Evolutionary conservation across 805 yeast genomes (phyloP).

Genomic region (Candida sithepensis): DNA sequence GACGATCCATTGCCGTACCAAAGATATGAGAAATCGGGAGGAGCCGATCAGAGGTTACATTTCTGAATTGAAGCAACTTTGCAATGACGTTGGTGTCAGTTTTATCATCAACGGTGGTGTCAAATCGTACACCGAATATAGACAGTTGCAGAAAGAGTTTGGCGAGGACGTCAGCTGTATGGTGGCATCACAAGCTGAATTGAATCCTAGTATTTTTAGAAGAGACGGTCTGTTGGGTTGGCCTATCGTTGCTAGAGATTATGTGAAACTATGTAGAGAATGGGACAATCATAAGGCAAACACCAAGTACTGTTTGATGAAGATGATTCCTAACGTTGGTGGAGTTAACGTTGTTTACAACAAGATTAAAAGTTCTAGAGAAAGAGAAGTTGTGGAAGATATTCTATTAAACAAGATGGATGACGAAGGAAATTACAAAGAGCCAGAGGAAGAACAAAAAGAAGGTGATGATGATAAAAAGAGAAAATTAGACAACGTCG

Average conservation of each 20-base stretch:
- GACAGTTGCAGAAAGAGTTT: constrained; percentile 45
- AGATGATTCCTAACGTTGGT: constrained; percentile 58
- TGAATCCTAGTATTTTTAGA: constrained; percentile 75
- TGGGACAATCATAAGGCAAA: constrained; percentile 66
- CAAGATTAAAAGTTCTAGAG: constrained; percentile 51
- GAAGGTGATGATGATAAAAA: background rate
- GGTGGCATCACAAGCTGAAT: constrained; percentile 91
- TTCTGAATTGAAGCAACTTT: constrained; percentile 54
- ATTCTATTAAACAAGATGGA: constrained; percentile 33
- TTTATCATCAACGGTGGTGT: constrained; percentile 84
- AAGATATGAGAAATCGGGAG: constrained; percentile 85
- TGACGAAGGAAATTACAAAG: constrained; percentile 31
- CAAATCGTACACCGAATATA: constrained; percentile 49
- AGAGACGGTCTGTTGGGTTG: constrained; percentile 45
- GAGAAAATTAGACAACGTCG: constrained; percentile 7
- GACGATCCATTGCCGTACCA: constrained; percentile 89
- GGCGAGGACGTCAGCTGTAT: constrained; percentile 77
- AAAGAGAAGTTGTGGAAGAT: constrained; percentile 44
- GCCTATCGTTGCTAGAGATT: constrained; percentile 53
- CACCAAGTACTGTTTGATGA: constrained; percentile 75
- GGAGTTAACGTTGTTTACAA: constrained; percentile 46
- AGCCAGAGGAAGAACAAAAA: constrained; percentile 3
- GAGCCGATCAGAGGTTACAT: constrained; percentile 72
- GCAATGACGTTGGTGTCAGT: constrained; percentile 59
- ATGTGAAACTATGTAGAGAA: constrained; percentile 46